Evolutionary conservation across 2,329 filamentous ascomycete species (phyloP), one percentile per base, ranked within the genome.

Genomic region (Cladophialophora psammophila): DNA sequence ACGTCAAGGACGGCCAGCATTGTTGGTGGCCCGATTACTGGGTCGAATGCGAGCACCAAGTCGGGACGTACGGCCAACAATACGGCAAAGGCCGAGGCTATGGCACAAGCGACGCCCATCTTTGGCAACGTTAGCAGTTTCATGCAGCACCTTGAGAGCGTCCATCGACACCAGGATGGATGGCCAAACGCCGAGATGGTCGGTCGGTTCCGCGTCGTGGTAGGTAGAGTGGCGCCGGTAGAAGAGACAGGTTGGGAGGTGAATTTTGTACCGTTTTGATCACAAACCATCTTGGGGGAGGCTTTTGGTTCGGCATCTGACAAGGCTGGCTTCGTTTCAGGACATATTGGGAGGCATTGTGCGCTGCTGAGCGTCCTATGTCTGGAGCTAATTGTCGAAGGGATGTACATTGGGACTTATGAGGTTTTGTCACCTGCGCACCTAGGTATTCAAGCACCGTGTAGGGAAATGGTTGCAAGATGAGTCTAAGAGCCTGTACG

Each of bases 191-290:
- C 78, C 18, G 78, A 79, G 42, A 72, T 82, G 64, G 66, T 79
- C 60, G 77, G 80, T 62, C 74, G 78, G 59, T 79, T 80, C n/a
- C 76, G 76, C n/a, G 81, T 80, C 70, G 77, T 84, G 42, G 72
- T 78, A 26, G 80, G 80, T 32, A 72, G 78, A 42, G 66, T 80
- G 26, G 81, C 81, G 8, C 69, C 69, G 0, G 73, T 76, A 15
- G 71, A 73, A 12, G 82, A 83, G 70, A 78, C 80, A 38, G 68
- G 59, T 4, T 84, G 83, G 72, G 82, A 84, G 73, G 76, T 85
- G 55, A 83, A 83, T 70, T 76, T 84, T 50, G 76, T 75, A 57
- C 78, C 79, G 26, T 26, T 26, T 26, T 31, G 18, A 50, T 13
- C 20, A 50, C 18, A 18, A 31, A 5, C 12, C 3, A 12, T 18